Evolutionary conservation across 1,139 yeast genomes (phyloP).

Genomic region (Saccharomycopsis crataegensis): DNA sequence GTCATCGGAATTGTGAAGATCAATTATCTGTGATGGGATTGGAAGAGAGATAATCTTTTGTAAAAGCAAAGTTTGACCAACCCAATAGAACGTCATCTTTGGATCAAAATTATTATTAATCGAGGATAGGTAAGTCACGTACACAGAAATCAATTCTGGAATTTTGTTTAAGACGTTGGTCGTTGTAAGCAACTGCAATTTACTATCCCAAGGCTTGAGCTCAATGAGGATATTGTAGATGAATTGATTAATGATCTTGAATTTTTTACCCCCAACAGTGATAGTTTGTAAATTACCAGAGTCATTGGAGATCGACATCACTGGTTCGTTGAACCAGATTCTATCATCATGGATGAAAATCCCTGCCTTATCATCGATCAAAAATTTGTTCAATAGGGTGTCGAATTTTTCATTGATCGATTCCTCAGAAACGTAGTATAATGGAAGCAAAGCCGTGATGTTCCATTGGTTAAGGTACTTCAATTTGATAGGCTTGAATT

Average conservation of each 20-base stretch:
- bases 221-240: constrained; percentile 54
- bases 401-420: constrained; percentile 33
- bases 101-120: constrained; percentile 65
- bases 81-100: constrained; percentile 70
- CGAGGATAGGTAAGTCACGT: constrained; percentile 48
- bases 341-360: constrained; percentile 55
- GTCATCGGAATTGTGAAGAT: neutral
- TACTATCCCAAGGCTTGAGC: constrained; percentile 79
- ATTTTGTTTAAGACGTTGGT: constrained; percentile 43
- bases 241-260: constrained; percentile 59
- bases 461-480: constrained; percentile 75
- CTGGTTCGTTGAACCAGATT: constrained; percentile 40
- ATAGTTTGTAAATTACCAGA: constrained; percentile 22
- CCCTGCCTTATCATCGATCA: constrained; percentile 51
- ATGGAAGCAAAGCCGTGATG: constrained; percentile 47
- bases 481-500: constrained; percentile 51
- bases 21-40: constrained; percentile 33
- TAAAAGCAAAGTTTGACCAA: constrained; percentile 60
- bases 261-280: constrained; percentile 39
- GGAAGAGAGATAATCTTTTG: constrained; percentile 51
- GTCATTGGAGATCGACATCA: constrained; percentile 17
- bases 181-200: constrained; percentile 49
- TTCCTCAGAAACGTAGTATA: constrained; percentile 38
- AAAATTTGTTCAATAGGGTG: constrained; percentile 42
- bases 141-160: constrained; percentile 73